Evolutionary conservation across 257 asterid species (phyloP), one percentile per base, ranked within the genome.

Genomic region (Scutellaria galericulata): DNA sequence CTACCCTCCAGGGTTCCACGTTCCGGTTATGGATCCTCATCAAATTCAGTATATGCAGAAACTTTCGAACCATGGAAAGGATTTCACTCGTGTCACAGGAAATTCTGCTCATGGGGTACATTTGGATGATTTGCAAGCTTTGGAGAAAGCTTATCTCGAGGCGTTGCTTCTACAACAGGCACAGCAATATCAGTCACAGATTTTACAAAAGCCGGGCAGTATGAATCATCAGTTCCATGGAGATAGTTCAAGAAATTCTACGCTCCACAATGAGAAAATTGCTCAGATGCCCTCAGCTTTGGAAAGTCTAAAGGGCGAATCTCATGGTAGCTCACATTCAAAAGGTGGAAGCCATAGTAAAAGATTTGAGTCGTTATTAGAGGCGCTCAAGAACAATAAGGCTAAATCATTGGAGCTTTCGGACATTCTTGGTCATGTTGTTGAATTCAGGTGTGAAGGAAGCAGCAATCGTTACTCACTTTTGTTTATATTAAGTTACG

Each of bases 111-210:
- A 76, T 18, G 87, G 83, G 70, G 71, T 82, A 66, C 79, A 80
- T 70, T 74, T 14, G 18, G 79, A 76, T 31, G 91, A 87, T 65
- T 58, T 91, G 53, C 89, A 80, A 31, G 86, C 83, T 66, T 73
- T 86, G 72, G 95, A 88, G 83, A 88, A 83, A 71, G 86, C 92
- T 63, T 88, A 86, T 82, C 80, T 84, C 10, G 97, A 89, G 81
- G 83, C 86, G 6, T 77, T 90, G 72, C 87, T 89, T 75, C 15
- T 82, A 50, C 96, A 85, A 53, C 90, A 89, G 70, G 77, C 71
- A 13, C 88, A 80, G 68, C 96, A 84, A 50, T 82, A 82, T 66
- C 88, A 81, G 69, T 58, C 85, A 0, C 83, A 81, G 50, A 24
- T 76, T 20, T 64, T 78, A 12, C 86, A 69, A 46, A 80, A 81